A percentile compares a stretch with the other conserved stretches of the same genome.
These are phyloP conservation scores for Solanum appendiculatum DNA, from an alignment of 257 asterid species.

Conservation along the genomic window DNA sequence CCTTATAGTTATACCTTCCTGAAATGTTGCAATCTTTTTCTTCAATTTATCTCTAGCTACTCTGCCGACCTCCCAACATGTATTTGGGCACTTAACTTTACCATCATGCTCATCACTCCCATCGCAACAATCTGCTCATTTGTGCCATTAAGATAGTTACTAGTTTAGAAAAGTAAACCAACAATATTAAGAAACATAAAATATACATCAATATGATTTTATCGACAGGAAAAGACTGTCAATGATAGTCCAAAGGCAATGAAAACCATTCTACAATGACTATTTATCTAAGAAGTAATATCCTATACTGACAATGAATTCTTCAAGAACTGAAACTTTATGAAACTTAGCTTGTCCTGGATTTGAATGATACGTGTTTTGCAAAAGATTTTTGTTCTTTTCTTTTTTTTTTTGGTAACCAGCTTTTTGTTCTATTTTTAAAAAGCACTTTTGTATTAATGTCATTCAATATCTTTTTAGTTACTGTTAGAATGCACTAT, in stretches of 20 bases:
- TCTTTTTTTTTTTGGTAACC: not conserved
- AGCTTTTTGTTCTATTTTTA: not conserved
- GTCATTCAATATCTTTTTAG: not conserved
- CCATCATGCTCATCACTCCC: conserved; percentile 98
- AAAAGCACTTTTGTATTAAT: not conserved
- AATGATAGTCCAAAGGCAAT: not conserved
- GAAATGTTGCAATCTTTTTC: conserved; percentile 64
- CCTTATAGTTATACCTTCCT: conserved; percentile 68
- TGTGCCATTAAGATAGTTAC: conserved; percentile 1
- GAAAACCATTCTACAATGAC: not conserved
- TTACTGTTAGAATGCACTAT: not conserved
- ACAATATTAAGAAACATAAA: not conserved
- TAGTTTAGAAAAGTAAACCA: not conserved
- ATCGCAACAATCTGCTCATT: conserved; percentile 87
- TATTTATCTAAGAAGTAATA: not conserved
- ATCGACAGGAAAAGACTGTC: not conserved
- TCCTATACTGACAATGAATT: not conserved
- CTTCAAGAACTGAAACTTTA: not conserved
- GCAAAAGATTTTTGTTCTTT: not conserved
- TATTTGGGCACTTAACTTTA: conserved; percentile 58
- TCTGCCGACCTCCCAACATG: conserved; percentile 97
- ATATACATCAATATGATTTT: not conserved
- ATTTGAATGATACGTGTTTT: not conserved
- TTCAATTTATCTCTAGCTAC: conserved; percentile 78
- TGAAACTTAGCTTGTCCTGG: not conserved